A percentile compares a stretch with the other conserved stretches of the same genome.
Conservation (phyloP, 202 grass and related monocot species). For the Zoysia matrella region DNA sequence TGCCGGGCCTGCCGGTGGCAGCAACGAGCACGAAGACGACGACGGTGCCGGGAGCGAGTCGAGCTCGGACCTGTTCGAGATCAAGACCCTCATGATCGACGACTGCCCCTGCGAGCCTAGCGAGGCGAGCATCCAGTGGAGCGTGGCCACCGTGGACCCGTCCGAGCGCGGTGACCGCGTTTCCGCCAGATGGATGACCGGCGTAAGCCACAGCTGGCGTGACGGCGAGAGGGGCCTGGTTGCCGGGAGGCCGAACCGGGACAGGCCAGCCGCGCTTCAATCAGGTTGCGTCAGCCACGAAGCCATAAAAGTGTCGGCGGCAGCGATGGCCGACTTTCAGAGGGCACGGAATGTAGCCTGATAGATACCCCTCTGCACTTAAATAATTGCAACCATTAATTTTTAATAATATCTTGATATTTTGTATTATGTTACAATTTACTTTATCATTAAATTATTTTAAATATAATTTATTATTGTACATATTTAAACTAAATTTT, state of each 20-base stretch:
- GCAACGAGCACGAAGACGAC: neutral
- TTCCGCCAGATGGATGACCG: neutral
- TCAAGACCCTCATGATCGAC: too few species aligned
- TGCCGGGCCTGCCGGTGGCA: neutral
- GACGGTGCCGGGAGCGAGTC: conserved; percentile 61
- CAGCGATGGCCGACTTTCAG: conserved; percentile 25
- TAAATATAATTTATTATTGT: too few species aligned
- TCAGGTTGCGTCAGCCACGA: conserved; percentile 73
- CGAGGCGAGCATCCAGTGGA: too few species aligned
- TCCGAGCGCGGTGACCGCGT: conserved; percentile 40
- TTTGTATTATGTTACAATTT: too few species aligned
- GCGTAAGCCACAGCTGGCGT: neutral
- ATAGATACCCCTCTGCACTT: too few species aligned
- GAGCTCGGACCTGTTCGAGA: conserved; percentile 46
- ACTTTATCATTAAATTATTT: too few species aligned
- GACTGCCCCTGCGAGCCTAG: too few species aligned
- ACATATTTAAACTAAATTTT: too few species aligned
- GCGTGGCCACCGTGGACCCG: conserved; percentile 51
- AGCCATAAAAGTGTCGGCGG: conserved; percentile 58
- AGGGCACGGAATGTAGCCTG: conserved; percentile 7
- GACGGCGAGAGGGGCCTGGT: neutral
- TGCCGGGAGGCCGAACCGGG: conserved; percentile 7
- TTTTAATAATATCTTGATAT: too few species aligned
- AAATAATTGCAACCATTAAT: too few species aligned
- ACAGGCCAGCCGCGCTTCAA: conserved; percentile 45